Conservation (phyloP, 345 rosid genomes). For the Durio zibethinus region DNA sequence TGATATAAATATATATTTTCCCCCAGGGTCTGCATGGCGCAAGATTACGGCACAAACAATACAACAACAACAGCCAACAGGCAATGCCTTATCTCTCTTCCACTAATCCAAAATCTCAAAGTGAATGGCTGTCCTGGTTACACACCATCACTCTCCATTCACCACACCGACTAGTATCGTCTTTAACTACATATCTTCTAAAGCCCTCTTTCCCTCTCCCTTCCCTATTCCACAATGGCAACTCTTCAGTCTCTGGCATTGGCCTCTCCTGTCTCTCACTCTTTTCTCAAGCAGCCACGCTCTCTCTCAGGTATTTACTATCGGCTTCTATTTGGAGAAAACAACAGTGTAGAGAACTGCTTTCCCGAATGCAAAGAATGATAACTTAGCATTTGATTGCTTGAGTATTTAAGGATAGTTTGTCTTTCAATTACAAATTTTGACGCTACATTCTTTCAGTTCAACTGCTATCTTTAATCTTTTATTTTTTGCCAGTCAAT, state of each 20-base stretch:
- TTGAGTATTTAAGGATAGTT: not conserved
- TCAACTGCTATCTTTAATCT: not conserved
- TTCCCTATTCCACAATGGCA: conserved; percentile 32
- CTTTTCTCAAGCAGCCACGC: conserved; percentile 25
- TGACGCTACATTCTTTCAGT: too few relatives aligned
- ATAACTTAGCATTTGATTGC: not conserved
- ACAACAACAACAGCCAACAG: not conserved
- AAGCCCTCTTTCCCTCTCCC: not conserved
- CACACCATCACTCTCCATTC: conserved; percentile 24
- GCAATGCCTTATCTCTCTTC: not conserved
- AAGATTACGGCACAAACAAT: not conserved
- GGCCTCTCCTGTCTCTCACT: conserved; percentile 39
- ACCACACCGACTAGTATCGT: not conserved
- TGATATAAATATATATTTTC: not conserved
- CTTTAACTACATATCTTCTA: not conserved
- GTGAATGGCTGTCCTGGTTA: conserved; percentile 35
- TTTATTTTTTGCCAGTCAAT: not conserved
- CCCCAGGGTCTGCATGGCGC: not conserved
- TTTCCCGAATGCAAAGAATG: not conserved
- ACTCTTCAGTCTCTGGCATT: conserved; percentile 42
- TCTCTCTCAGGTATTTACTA: conserved; percentile 31
- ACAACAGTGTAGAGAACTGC: not conserved
- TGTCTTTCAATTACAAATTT: not conserved
- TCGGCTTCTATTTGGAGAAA: not conserved
- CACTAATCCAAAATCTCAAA: conserved; percentile 1